These are phyloP conservation scores for Capsella rubella DNA, from an alignment of 441 rosid species.

Conservation along the genomic window DNA sequence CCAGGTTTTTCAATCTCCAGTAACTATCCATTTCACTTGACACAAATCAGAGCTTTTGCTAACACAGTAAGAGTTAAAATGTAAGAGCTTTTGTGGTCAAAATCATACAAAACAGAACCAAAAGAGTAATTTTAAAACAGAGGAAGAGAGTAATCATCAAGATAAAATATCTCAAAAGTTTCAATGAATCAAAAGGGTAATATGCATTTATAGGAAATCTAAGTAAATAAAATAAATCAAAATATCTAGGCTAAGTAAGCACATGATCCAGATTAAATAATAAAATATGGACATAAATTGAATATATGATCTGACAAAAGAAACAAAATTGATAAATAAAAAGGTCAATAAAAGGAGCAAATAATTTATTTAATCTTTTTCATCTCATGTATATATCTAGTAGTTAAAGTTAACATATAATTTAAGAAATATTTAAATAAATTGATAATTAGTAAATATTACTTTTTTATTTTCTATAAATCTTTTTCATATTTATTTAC, in stretches of 20 bases:
- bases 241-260: conserved; percentile 7
- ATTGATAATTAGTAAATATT: too few species aligned
- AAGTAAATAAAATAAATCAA: background rate
- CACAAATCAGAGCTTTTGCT: background rate
- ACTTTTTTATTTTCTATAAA: too few species aligned
- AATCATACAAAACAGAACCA: background rate
- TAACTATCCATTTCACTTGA: conserved; percentile 55
- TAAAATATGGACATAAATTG: conserved; percentile 5
- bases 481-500: too few species aligned
- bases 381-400: background rate
- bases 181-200: conserved; percentile 6
- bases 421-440: too few species aligned
- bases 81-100: background rate
- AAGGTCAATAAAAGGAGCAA: background rate
- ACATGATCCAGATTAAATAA: conserved; percentile 12
- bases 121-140: background rate
- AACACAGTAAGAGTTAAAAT: conserved; percentile 1
- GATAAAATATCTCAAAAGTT: background rate
- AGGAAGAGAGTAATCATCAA: background rate
- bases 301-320: background rate
- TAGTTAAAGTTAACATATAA: too few species aligned
- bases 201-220: conserved; percentile 28
- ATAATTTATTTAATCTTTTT: background rate
- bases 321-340: background rate
- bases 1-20: conserved; percentile 56